Base-by-base conservation (phyloP, 2,329 filamentous ascomycete genomes). In the Xylaria sp. region DNA sequence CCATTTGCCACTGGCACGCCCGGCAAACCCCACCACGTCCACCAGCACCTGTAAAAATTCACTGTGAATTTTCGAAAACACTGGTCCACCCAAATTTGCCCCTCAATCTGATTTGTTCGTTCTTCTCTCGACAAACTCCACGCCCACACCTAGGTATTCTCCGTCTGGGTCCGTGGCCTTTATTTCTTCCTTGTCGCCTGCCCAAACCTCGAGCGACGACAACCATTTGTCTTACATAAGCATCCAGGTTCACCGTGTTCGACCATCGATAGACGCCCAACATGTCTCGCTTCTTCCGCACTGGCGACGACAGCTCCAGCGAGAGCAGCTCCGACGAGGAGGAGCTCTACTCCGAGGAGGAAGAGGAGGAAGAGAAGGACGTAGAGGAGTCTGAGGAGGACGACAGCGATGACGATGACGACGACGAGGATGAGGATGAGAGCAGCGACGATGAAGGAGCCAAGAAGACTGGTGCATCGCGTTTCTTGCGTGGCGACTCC, bases 211-310 rank as follows among this genome's bases (percentile, higher is more conserved):
- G 13, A 52, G 42, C 39, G 46, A 57, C 53, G 54, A 54, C 60
- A 23, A 48, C 13, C 39, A 42, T 54, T 50, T 5, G 3, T 5
- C 23, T 30, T 30, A 30, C 23, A 18, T 9, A 11, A 9, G 11
- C 53, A 58, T 52, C 37, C 46, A 11, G 52, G 13, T 4, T 53
- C 48, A 11, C 51, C 58, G 44, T 53, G 42, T 62, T 42, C 61
- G 35, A 63, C 57, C 48, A 19, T 57, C 60, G 49, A 62, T 19
- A 54, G 68, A 56, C 66, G 65, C 67, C 71, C 75, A 89, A 74
- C 64, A 94, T 93, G 90, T 97, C 94, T 84, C 90, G 92, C 81
- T 99, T 97, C 80, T 97, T 97, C 84, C 90, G 91, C 78, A 90
- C 90, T 76, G 90, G 88, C 72, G 81, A 84, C 80, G 92, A 96